These are phyloP conservation scores for Pichia nakasei DNA, from an alignment of 805 yeast species.

Conservation along the genomic window DNA sequence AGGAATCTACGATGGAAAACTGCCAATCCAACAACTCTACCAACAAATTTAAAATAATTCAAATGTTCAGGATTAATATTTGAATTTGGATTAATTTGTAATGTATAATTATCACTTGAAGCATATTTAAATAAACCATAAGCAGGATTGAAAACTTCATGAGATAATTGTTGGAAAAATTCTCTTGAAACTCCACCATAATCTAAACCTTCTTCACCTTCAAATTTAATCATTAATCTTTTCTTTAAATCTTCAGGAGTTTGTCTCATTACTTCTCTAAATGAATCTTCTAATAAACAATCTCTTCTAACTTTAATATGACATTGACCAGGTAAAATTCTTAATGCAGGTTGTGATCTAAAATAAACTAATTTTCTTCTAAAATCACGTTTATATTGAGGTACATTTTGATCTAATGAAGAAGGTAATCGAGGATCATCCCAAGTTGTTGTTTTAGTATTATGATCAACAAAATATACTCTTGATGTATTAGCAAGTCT, in stretches of 20 bases:
- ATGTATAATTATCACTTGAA: constrained; percentile 94
- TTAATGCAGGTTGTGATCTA: constrained; percentile 95
- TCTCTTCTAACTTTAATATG: constrained; percentile 96
- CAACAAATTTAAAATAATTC: constrained; percentile 95
- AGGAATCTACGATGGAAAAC: constrained; percentile 96
- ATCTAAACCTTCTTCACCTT: constrained; percentile 98
- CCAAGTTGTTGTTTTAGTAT: constrained; percentile 99
- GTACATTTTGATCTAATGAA: constrained; percentile 94
- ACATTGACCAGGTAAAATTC: constrained; percentile 97
- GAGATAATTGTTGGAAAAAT: constrained; percentile 91
- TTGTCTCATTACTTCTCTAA: constrained; percentile 98
- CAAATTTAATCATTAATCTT: constrained; percentile 95
- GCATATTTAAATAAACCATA: constrained; percentile 96
- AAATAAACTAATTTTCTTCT: constrained; percentile 95
- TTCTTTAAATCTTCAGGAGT: constrained; percentile 97
- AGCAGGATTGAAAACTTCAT: constrained; percentile 98
- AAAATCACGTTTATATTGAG: constrained; percentile 98
- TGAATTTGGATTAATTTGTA: constrained; percentile 96
- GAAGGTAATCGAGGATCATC: constrained; percentile 99
- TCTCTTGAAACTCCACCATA: constrained; percentile 99
- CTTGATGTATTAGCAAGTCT: constrained; percentile 97
- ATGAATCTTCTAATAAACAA: constrained; percentile 93
- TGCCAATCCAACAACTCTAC: constrained; percentile 96
- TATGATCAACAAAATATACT: constrained; percentile 97
- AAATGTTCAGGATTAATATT: constrained; percentile 97